Percentiles rank a stretch among this genome's conserved stretches.
Conservation (phyloP, 202 grass and related monocot species). For the Cymbopogon flexuosus region DNA sequence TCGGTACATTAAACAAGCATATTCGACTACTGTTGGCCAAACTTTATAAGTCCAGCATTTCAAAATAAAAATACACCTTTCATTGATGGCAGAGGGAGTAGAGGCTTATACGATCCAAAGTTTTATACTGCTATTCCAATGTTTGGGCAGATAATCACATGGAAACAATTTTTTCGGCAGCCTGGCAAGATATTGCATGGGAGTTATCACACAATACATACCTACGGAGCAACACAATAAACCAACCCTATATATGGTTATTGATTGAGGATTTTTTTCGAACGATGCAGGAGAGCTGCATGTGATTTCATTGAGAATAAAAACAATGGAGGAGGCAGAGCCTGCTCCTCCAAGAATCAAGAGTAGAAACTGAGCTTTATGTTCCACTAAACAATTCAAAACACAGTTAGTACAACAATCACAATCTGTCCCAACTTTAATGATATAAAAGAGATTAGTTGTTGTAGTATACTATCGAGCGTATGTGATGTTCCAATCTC, state of each 20-base stretch:
- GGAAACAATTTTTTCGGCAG: not conserved
- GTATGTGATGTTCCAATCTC: not conserved
- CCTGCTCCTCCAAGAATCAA: too few species aligned
- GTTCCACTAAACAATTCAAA: not conserved
- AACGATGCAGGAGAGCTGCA: too few species aligned
- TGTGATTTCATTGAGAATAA: too few species aligned
- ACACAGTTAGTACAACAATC: not conserved
- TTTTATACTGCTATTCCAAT: not conserved
- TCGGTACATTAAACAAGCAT: not conserved
- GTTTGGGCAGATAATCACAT: not conserved
- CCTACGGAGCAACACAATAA: not conserved
- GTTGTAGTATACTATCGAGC: not conserved
- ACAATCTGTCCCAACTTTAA: not conserved
- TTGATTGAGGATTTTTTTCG: not conserved
- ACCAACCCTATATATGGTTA: not conserved
- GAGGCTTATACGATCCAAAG: not conserved
- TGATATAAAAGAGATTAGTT: not conserved
- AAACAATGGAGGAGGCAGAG: too few species aligned
- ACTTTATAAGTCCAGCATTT: not conserved
- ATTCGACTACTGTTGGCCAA: not conserved
- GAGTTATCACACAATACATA: not conserved
- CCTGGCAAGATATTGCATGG: not conserved
- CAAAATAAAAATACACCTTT: not conserved
- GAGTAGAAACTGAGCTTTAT: too few species aligned
- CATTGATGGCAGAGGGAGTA: not conserved